A percentile compares a stretch with the other conserved stretches of the same genome.
phyloP scores from a whole-genome alignment of 805 yeast species.

The Kodamaea kaohsiungensis region DNA sequence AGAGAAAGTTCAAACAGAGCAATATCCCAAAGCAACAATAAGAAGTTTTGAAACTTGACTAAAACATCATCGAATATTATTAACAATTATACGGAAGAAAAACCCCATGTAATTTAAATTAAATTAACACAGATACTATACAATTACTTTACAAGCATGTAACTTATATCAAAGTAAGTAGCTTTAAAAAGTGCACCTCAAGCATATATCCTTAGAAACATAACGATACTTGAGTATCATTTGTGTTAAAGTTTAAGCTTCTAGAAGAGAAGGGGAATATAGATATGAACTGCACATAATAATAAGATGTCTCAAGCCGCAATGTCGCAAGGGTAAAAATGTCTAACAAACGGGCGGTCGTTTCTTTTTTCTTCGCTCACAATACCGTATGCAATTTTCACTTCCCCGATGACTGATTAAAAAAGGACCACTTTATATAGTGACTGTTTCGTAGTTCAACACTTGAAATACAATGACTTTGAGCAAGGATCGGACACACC shows the following conservation, averaged over 20 bases:
- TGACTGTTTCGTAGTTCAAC: background rate
- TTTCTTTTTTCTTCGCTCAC: background rate
- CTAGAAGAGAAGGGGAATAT: background rate
- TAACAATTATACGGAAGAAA: no score
- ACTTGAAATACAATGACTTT: constrained; percentile 3
- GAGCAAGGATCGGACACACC: constrained; percentile 16
- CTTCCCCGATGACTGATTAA: background rate
- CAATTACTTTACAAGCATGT: background rate
- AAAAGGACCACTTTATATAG: background rate
- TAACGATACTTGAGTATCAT: no score
- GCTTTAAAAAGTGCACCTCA: no score
- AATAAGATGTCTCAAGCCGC: no score
- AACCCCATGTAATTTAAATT: no score
- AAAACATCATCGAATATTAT: background rate
- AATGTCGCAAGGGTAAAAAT: background rate
- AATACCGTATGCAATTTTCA: background rate
- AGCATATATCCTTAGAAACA: no score
- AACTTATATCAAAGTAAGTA: no score
- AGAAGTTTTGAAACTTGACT: background rate
- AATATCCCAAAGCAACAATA: background rate
- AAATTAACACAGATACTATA: background rate
- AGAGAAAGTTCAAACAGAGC: background rate
- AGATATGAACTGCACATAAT: background rate
- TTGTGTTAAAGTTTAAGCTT: background rate
- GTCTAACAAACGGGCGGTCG: background rate